Evolutionary conservation across 345 rosid species (phyloP).

Genomic region (Populus simonii): DNA sequence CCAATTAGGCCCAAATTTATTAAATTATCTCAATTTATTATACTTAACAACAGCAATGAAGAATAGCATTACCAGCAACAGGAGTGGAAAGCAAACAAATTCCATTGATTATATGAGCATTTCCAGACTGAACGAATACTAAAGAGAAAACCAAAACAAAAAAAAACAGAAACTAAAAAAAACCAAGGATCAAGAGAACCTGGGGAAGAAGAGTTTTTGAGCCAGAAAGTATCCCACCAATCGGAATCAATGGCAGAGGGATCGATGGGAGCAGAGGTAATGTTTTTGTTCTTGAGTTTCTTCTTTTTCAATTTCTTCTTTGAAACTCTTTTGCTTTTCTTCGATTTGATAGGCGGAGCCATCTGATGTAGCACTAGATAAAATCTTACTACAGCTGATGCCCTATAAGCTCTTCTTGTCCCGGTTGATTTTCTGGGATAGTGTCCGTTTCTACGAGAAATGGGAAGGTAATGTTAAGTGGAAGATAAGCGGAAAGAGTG

Average conservation of each 20-base stretch:
- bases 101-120: background rate
- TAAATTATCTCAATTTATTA: background rate
- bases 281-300: constrained; percentile 29
- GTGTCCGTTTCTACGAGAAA: background rate
- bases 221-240: constrained; percentile 93
- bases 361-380: constrained; percentile 9
- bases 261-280: constrained; percentile 47
- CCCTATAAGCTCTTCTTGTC: no score
- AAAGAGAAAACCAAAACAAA: background rate
- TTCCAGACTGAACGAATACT: background rate
- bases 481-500: no score
- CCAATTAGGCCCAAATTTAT: background rate
- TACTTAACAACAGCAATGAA: background rate
- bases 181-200: constrained; percentile 32
- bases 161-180: background rate
- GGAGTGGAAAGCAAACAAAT: constrained; percentile 1
- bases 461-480: background rate
- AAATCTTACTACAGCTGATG: no score
- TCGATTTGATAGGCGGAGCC: constrained; percentile 60
- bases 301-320: constrained; percentile 62
- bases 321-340: constrained; percentile 44
- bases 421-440: background rate
- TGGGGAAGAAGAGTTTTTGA: constrained; percentile 61
- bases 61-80: background rate
- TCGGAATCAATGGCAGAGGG: constrained; percentile 73